Evolutionary conservation across 495 filamentous ascomycete genomes (phyloP), one percentile per base, ranked within the genome.

Genomic region (Sabuloglossum arenarium): DNA sequence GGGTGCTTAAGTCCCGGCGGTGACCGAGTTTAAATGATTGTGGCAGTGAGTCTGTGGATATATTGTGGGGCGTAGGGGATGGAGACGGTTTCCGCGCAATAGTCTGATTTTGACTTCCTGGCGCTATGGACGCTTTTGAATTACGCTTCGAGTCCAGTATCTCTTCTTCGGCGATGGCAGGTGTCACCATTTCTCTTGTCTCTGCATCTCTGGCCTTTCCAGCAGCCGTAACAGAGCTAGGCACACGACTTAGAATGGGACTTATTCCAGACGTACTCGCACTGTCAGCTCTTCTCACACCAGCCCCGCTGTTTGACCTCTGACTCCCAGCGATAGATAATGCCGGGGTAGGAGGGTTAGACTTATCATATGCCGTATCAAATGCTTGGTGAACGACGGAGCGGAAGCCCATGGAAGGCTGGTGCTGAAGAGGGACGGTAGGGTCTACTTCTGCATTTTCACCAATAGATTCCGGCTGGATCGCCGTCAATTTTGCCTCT

Each of bases 381-480:
- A 86, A 86, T 27, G 82, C 82, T 61, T 84, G 77, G 60, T 84
- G 68, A 10, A 86, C 82, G 1, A 77, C 77, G 0, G 82, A 83
- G n/a, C 69, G 70, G 61, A 83, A 84, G 3, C 81, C 81, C 6
- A 75, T 58, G 9, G 80, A 82, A 6, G 75, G 70, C 49, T 74
- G 71, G 59, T 79, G 77, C 14, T 75, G 71, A 25, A 80, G 62
- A 46, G 66, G 56, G 51, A 61, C 34, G 11, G 50, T 25, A 49
- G 45, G 23, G 21, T 24, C 45, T 23, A 24, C 45, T 24, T n/a
- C 45, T 24, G 10, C 14, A 3, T 10, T 24, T 16, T n/a, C 21
- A 28, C 4, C 3, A n/a, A 10, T 3, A 25, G 25, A 3, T 25
- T 25, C 45, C 2, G 25, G 25, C 4, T 49, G 3, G 21, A 3